A percentile compares a stretch with the other conserved stretches of the same genome.
Conservation (phyloP, 2,329 filamentous ascomycete species). For the Colletotrichum plurivorum region DNA sequence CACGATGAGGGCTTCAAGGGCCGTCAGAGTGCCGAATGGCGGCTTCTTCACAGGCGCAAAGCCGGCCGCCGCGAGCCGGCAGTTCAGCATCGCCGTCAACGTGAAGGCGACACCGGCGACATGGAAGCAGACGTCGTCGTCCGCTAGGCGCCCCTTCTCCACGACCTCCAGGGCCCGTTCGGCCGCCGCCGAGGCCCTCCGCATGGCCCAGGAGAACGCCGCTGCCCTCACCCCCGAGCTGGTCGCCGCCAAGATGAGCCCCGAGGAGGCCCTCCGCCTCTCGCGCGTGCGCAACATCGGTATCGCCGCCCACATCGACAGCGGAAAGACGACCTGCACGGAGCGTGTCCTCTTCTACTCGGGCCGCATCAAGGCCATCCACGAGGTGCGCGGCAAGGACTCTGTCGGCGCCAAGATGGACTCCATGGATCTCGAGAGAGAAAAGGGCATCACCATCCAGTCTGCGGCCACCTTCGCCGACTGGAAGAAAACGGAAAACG, state of each 20-base stretch:
- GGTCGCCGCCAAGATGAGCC: slow-evolving; percentile 84
- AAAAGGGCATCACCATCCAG: slow-evolving; percentile 99
- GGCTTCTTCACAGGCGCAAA: slow-evolving; percentile 51
- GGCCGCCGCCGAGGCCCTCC: slow-evolving; percentile 60
- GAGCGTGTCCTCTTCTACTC: slow-evolving; percentile 99
- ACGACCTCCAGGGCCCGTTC: slow-evolving; percentile 47
- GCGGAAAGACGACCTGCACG: slow-evolving; percentile 96
- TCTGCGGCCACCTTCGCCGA: slow-evolving; percentile 98
- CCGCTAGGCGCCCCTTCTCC: slow-evolving; percentile 50
- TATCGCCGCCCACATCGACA: slow-evolving; percentile 99
- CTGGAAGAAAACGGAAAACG: slow-evolving; percentile 90
- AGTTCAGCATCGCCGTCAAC: slow-evolving; percentile 47
- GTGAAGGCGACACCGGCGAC: slow-evolving; percentile 26
- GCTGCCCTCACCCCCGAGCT: slow-evolving; percentile 67
- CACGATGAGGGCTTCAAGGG: slow-evolving; percentile 57
- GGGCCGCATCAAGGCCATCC: slow-evolving; percentile 94
- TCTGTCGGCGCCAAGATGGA: slow-evolving; percentile 99
- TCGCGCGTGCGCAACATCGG: slow-evolving; percentile 94
- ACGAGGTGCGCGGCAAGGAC: slow-evolving; percentile 96
- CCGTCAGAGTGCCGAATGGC: slow-evolving; percentile 58
- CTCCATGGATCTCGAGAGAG: slow-evolving; percentile 98
- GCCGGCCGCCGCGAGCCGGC: slow-evolving; percentile 45
- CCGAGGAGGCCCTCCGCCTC: slow-evolving; percentile 83
- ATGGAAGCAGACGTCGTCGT: slow-evolving; percentile 20
- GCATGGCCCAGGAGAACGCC: slow-evolving; percentile 68